These are phyloP conservation scores for Metarhizium rileyi DNA, from an alignment of 2,329 filamentous ascomycete species.

Conservation along the genomic window DNA sequence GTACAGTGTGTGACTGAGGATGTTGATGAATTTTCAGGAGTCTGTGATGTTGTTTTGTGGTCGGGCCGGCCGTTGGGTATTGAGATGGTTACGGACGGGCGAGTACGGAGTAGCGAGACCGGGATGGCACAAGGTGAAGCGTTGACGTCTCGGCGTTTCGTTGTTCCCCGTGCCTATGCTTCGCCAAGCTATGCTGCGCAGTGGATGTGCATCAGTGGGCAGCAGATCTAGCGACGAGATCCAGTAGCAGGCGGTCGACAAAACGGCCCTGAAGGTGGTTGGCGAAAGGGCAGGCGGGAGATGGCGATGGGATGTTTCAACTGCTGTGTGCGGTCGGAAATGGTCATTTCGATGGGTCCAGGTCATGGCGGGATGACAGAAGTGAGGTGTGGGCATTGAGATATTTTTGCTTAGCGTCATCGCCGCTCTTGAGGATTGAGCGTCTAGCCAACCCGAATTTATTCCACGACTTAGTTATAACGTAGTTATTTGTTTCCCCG, in stretches of 20 bases:
- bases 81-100: background rate
- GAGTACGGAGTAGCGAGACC: background rate
- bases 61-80: constrained; percentile 3
- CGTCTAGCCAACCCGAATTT: too few species aligned
- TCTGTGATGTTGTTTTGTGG: background rate
- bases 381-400: background rate
- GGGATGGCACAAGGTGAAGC: background rate
- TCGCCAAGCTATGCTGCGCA: background rate
- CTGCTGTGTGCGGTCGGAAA: background rate
- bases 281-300: background rate
- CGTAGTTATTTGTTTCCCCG: too few species aligned
- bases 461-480: too few species aligned
- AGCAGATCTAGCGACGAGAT: background rate
- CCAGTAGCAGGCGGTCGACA: background rate
- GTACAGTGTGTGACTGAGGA: background rate
- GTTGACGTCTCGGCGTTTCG: background rate
- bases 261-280: background rate
- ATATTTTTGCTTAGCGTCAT: background rate
- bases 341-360: background rate
- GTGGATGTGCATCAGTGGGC: background rate
- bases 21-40: background rate
- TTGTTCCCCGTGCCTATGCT: background rate
- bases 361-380: constrained; percentile 3
- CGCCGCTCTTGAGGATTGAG: background rate
- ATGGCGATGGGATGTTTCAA: background rate